Evolutionary conservation across 108 stramenopile species (phyloP).

Genomic region (Cyclotella atomus): DNA sequence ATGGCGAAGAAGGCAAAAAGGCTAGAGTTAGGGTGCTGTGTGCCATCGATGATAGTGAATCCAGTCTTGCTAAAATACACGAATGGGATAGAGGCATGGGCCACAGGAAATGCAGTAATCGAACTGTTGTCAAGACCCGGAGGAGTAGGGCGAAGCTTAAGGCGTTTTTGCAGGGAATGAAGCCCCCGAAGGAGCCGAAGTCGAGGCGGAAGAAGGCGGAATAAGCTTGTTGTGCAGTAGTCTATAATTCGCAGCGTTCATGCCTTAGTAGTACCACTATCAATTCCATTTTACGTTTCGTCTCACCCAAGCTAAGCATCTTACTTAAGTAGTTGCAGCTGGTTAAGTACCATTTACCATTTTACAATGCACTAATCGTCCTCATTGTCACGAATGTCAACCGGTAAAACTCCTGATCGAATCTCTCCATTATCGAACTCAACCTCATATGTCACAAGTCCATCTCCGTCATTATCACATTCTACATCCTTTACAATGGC

Average conservation of each 20-base stretch:
- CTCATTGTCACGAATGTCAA: slow-evolving; percentile 14
- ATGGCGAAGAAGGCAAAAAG: slow-evolving; percentile 26
- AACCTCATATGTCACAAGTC: slow-evolving; percentile 23
- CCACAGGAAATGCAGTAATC: slow-evolving; percentile 36
- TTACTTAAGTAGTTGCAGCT: too few species aligned
- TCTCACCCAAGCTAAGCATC: too few species aligned
- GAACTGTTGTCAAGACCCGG: slow-evolving; percentile 46
- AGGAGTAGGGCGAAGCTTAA: slow-evolving; percentile 33
- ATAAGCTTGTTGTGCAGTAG: too few species aligned
- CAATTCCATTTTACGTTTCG: too few species aligned
- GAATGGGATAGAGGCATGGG: slow-evolving; percentile 39
- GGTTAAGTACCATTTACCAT: too few species aligned
- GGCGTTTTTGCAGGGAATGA: slow-evolving; percentile 34
- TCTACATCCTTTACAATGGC: slow-evolving; percentile 38
- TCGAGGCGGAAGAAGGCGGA: slow-evolving; percentile 20
- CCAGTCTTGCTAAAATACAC: slow-evolving; percentile 31
- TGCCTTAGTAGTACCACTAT: too few species aligned
- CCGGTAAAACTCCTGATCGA: neutral
- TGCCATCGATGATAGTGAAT: slow-evolving; percentile 30
- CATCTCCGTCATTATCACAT: slow-evolving; percentile 10
- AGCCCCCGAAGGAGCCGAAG: slow-evolving; percentile 27
- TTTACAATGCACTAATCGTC: slow-evolving; percentile 17
- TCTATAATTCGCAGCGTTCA: too few species aligned
- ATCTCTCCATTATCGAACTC: slow-evolving; percentile 37
- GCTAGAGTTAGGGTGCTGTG: slow-evolving; percentile 7